Conservation (phyloP, 176 grass and related monocot genomes). For the Avena insularis region DNA sequence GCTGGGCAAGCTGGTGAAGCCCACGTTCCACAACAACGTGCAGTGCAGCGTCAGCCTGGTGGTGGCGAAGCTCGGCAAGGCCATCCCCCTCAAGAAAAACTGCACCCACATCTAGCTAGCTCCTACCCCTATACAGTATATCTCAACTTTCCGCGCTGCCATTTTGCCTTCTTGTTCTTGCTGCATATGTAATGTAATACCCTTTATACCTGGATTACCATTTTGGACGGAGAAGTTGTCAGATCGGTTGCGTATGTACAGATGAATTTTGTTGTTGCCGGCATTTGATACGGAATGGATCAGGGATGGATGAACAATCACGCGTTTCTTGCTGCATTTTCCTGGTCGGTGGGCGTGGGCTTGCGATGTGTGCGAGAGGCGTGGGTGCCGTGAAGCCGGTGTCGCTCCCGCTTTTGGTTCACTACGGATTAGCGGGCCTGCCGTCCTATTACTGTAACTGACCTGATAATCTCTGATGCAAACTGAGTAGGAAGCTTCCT, state of each 20-base stretch:
- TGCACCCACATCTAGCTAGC: constrained; percentile 50
- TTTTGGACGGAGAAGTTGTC: not conserved
- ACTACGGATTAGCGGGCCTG: not conserved
- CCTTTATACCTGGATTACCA: not conserved
- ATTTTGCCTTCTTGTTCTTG: not conserved
- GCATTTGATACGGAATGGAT: constrained; percentile 26
- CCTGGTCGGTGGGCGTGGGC: not conserved
- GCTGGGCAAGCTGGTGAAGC: constrained; percentile 82
- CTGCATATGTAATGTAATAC: not conserved
- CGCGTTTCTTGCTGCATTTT: constrained; percentile 14
- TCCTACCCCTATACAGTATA: too few relatives aligned
- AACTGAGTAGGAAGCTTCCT: not conserved
- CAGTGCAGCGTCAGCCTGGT: constrained; percentile 65
- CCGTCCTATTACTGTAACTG: not conserved
- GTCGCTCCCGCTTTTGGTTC: constrained; percentile 1
- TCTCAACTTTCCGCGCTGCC: not conserved
- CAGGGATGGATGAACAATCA: constrained; percentile 36
- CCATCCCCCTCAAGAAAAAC: constrained; percentile 56
- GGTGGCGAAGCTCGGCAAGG: constrained; percentile 60
- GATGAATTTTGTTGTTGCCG: constrained; percentile 7
- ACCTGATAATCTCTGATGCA: not conserved
- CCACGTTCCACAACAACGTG: constrained; percentile 77
- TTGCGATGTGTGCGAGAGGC: not conserved
- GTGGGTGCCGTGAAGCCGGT: constrained; percentile 1
- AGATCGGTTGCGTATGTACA: constrained; percentile 45